Conservation (phyloP, 108 stramenopile genomes). For the Bacterosira constricta region DNA sequence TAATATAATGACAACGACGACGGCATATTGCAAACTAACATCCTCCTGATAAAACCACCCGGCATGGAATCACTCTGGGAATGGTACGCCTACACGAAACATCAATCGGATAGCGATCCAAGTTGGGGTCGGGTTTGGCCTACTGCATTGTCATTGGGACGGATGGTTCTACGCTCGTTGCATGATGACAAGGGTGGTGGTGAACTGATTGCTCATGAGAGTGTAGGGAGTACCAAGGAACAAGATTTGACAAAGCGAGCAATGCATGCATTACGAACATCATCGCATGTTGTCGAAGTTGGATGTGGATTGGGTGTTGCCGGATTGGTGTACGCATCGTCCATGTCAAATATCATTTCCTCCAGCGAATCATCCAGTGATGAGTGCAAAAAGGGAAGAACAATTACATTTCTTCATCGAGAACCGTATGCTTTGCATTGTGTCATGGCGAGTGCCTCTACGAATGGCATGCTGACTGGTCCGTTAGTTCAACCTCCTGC, state of each 20-base stretch:
- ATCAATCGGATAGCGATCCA: constrained; percentile 38
- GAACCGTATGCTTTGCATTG: constrained; percentile 61
- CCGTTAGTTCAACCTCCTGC: too few relatives aligned
- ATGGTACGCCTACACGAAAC: constrained; percentile 45
- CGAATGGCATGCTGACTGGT: constrained; percentile 26
- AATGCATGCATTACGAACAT: constrained; percentile 7
- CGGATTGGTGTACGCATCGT: constrained; percentile 29
- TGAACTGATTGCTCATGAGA: too few relatives aligned
- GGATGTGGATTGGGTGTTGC: constrained; percentile 51
- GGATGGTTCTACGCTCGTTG: constrained; percentile 17
- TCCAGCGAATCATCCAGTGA: background rate
- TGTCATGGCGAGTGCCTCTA: constrained; percentile 48
- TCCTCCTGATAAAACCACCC: constrained; percentile 37
- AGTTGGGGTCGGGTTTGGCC: constrained; percentile 61
- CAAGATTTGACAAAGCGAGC: constrained; percentile 1
- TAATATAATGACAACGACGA: background rate
- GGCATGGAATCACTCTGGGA: constrained; percentile 54
- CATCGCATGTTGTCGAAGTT: constrained; percentile 37
- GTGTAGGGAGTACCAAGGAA: background rate
- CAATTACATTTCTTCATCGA: constrained; percentile 49
- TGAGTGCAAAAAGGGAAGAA: background rate
- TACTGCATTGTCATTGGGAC: constrained; percentile 41
- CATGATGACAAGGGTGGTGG: too few relatives aligned
- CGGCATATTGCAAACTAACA: background rate
- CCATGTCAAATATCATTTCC: background rate